Percentiles rank a stretch among this genome's conserved stretches.
These are phyloP conservation scores for Hypoxylon cercidicola DNA, from an alignment of 495 filamentous ascomycete genomes.

Conservation along the genomic window DNA sequence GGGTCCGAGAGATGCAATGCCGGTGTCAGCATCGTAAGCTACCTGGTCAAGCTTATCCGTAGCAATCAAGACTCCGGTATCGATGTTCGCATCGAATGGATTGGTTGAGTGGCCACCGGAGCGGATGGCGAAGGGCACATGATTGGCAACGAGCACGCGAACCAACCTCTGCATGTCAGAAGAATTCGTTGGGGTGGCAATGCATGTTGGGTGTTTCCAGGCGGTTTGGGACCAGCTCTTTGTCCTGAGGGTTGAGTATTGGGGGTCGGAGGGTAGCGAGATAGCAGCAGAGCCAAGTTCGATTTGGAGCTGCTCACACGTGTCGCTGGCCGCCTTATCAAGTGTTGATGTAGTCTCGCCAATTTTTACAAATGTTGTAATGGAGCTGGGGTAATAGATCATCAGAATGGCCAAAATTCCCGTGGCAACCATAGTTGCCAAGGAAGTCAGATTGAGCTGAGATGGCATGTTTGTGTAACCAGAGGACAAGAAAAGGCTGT, in stretches of 20 bases:
- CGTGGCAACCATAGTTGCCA: neutral
- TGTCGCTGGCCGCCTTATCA: neutral
- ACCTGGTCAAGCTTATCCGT: constrained; percentile 36
- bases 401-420: neutral
- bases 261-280: neutral
- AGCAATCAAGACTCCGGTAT: constrained; percentile 54
- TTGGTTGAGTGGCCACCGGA: constrained; percentile 60
- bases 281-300: neutral
- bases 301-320: neutral
- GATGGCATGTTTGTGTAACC: neutral
- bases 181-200: constrained; percentile 37
- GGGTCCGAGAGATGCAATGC: constrained; percentile 34
- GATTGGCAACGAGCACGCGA: constrained; percentile 21
- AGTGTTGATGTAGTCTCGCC: neutral
- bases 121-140: constrained; percentile 55
- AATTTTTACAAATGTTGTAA: neutral
- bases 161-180: constrained; percentile 35
- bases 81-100: constrained; percentile 48
- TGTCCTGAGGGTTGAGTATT: neutral
- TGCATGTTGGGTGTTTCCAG: constrained; percentile 37
- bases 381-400: neutral
- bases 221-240: constrained; percentile 41
- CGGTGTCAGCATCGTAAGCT: constrained; percentile 23
- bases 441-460: neutral
- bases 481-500: neutral